Evolutionary conservation across 1,139 yeast genomes (phyloP), one percentile per base, ranked within the genome.

Genomic region (Blastobotrys petasosporus): DNA sequence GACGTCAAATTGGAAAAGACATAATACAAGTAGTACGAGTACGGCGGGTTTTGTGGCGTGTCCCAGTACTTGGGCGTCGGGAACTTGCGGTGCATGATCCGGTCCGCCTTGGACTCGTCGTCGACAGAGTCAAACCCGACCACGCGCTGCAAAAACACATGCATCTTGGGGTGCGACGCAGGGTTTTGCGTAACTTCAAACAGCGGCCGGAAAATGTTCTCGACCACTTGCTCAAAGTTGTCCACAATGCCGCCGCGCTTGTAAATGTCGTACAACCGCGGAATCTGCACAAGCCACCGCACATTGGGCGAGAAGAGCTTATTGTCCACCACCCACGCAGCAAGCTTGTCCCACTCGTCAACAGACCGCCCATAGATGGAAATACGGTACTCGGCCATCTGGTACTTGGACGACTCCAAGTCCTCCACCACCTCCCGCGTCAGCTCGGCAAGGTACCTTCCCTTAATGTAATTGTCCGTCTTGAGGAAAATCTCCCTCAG

Each of bases 71-170:
- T 71, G 34, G 98, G 94, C 9, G 79, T 71, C 1, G 97, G 97
- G 62, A 75, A 88, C 62, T 85, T 87, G 53, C 79, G 80, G 57
- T 82, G 88, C 60, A 83, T 75, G 47, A 87, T 76, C 53, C 86
- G 79, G 65, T 94, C 98, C 34, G 78, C 77, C 66, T 94, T 94
- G 20, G 96, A 86, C 66, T 94, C 99, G 65, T 94, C 99, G 64
- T 94, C 98, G 34, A 94, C 99, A 2, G 97, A 87, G 65, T 94
- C 99, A 65, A 94, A 92, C 0, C 99, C 99, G 59, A 92, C 83
- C 3, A 94, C 98, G 57, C 98, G 76, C 67, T 88, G 95, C 56
- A 94, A 70, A 64, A 94, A 88, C 1, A 88, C 75, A 58, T 83
- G 84, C 50, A 94, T 72, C 62, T 94, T 92, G 11, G 98, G 98